phyloP scores from a whole-genome alignment of 129 eudicot species.

The Lonicera japonica region DNA sequence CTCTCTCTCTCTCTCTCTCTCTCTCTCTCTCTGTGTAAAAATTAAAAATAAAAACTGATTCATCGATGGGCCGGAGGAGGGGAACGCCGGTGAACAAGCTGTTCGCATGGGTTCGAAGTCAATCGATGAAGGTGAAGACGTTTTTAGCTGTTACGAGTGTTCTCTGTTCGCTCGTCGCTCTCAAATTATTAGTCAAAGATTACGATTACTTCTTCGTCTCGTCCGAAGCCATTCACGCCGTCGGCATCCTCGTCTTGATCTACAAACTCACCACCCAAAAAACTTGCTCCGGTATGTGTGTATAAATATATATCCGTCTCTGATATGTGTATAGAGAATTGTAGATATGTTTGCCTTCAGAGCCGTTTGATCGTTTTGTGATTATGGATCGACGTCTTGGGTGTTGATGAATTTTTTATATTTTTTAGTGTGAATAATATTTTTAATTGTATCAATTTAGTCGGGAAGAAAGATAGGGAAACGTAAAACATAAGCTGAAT shows the following conservation, averaged over 20 bases:
- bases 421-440: too few species aligned
- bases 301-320: background rate
- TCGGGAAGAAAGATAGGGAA: too few species aligned
- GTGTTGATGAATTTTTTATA: too few species aligned
- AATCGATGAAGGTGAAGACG: constrained; percentile 59
- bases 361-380: too few species aligned
- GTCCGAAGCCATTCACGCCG: constrained; percentile 66
- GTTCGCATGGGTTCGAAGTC: constrained; percentile 66
- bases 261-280: constrained; percentile 70
- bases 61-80: constrained; percentile 53
- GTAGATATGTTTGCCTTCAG: too few species aligned
- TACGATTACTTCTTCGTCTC: constrained; percentile 58
- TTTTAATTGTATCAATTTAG: too few species aligned
- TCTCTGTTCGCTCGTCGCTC: constrained; percentile 44
- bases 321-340: too few species aligned
- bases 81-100: constrained; percentile 60
- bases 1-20: too few species aligned
- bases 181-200: constrained; percentile 43
- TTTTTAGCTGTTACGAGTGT: constrained; percentile 40
- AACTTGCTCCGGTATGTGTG: constrained; percentile 63
- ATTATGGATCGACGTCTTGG: too few species aligned
- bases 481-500: too few species aligned
- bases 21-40: too few species aligned
- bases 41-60: background rate
- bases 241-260: constrained; percentile 70